Base-by-base conservation (phyloP, 768 basidiomycete genomes). In the Paxillus rubicundulus region DNA sequence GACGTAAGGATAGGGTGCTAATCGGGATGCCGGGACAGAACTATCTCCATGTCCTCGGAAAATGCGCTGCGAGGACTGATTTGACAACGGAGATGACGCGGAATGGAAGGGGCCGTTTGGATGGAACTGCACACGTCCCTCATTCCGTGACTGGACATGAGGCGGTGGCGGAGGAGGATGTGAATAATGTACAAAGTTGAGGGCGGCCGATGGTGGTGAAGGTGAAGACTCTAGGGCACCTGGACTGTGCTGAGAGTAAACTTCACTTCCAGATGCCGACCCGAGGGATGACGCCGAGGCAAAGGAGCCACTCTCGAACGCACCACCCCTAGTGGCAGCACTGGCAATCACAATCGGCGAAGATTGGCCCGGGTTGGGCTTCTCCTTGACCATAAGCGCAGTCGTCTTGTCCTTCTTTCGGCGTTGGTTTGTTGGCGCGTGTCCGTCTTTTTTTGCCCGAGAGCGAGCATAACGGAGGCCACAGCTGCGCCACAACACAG, bases 391-490 rank as follows among this genome's bases (percentile, higher is more conserved):
- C 21, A 39, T 21, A 12, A 60, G 58, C 60, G 61, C 50, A 52
- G 56, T 45, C 59, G 66, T 56, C 59, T 86, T 86, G 47, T 88
- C 86, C 52, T 71, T 71, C 69, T 88, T 87, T 53, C 82, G 76
- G 34, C 87, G 82, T 65, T 82, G 78, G 10, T 63, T 61, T 6
- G 74, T 57, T 16, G 72, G 72, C 53, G 73, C 72, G 59, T 80
- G 76, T 16, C 86, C 92, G 71, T 89, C 89, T 66, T 90, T 90
- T 74, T 94, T 94, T 52, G 92, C 92, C 62, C 88, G 82, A 48
- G 89, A 89, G 51, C 91, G 86, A 55, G 92, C 90, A 69, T 84
- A 93, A 42, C 91, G 84, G 55, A 94, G 77, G 20, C 91, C 91
- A 67, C 91, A 93, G 40, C 89, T 91, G 55, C 34, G 58, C 34